Evolutionary conservation across 2,329 filamentous ascomycete species (phyloP), one percentile per base, ranked within the genome.

Genomic region (Ophiobolus disseminans): DNA sequence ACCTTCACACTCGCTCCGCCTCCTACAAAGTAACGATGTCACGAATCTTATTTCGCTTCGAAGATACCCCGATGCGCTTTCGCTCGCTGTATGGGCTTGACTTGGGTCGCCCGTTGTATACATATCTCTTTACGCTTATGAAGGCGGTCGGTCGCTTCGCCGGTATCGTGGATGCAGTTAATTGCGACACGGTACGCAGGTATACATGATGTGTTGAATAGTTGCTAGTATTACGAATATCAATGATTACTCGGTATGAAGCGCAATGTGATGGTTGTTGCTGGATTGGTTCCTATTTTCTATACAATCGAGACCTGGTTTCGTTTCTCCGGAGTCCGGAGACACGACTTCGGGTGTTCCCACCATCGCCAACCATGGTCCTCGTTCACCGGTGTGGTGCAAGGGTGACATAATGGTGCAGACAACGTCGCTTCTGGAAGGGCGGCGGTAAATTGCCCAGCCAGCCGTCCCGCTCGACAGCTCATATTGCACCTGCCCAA

Each of bases 61-160:
- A 64, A 57, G 54, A 63, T 65, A 61, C 54, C 62, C 62, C 44
- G 52, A 57, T 46, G 51, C 52, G 45, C 11, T 38, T 57, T 58
- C 60, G 35, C 57, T 63, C 58, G 59, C 55, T 57, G 48, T 25
- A 35, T 10, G 49, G 52, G 38, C 32, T 42, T 38, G 44, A 35
- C 17, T 21, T 19, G 35, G 23, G 38, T 30, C 44, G 40, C 39
- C 37, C 30, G 19, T 26, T 49, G 44, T 47, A 41, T 45, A 50
- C 31, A 34, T 45, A 45, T 40, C 19, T 10, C n/a, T 21, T 14
- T 30, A 38, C 34, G 40, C n/a, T 38, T 43, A 44, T 40, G 42
- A 25, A 34, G 36, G 40, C 28, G 16, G 26, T 21, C 39, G 32
- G 30, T 34, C 14, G 6, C 40, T 10, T 21, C 26, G 30, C 20